Conservation (phyloP, 768 basidiomycete species). For the Trametes cingulata region DNA sequence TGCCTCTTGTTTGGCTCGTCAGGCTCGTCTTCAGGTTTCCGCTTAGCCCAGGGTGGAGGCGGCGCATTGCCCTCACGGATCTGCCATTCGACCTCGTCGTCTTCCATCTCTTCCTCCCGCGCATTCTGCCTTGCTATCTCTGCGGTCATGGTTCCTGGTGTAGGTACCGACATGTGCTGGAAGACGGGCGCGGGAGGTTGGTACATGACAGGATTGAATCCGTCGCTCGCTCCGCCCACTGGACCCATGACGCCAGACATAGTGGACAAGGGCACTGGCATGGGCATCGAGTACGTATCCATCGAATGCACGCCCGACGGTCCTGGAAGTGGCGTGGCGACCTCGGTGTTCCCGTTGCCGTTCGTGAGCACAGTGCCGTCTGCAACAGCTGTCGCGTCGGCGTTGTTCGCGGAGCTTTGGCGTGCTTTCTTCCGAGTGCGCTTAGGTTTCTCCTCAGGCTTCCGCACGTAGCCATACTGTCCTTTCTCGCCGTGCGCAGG, state of each 20-base stretch:
- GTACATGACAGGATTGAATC: constrained; percentile 16
- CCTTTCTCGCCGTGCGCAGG: constrained; percentile 74
- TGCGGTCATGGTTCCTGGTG: constrained; percentile 32
- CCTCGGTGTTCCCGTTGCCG: neutral
- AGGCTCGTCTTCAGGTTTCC: constrained; percentile 44
- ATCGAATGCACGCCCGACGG: constrained; percentile 8
- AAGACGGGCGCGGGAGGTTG: constrained; percentile 14
- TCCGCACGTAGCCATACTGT: constrained; percentile 80
- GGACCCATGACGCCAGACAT: constrained; percentile 18
- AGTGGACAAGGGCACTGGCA: constrained; percentile 21
- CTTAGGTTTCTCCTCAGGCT: constrained; percentile 68
- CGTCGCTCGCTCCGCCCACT: constrained; percentile 11
- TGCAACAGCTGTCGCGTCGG: neutral
- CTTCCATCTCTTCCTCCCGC: constrained; percentile 69
- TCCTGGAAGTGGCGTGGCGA: neutral
- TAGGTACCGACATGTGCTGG: constrained; percentile 17
- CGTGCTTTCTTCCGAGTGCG: constrained; percentile 24
- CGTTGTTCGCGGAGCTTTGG: constrained; percentile 7
- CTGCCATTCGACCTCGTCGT: constrained; percentile 64
- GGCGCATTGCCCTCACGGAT: constrained; percentile 59
- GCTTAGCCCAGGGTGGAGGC: constrained; percentile 71
- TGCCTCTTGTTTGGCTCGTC: constrained; percentile 44
- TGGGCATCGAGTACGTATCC: constrained; percentile 22
- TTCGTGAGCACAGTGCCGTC: constrained; percentile 2
- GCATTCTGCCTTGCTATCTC: constrained; percentile 44